Evolutionary conservation across 179 eudicot genomes (phyloP), one percentile per base, ranked within the genome.

Genomic region (Camellia oleifera): DNA sequence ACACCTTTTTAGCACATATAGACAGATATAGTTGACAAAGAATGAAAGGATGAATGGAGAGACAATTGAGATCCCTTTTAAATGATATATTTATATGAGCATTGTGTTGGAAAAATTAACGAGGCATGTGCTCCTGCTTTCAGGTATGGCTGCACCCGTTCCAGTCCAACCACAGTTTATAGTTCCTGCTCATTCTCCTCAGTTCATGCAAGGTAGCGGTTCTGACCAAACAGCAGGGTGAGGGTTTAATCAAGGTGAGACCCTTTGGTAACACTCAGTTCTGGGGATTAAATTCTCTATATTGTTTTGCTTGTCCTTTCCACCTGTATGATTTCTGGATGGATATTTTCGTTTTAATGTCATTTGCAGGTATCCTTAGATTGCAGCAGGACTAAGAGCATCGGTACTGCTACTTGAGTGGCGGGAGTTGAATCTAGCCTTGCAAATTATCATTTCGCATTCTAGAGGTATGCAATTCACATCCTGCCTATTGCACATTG

Each of bases 361-460:
- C 44, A 18, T 72, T 77, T 82, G 48, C 87, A 95, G 97, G 83
- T 83, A 85, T 86, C 97, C 89, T 89, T 94, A 87, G 97, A 87
- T 89, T 95, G 99, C 98, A 91, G 97, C 97, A 85, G 95, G 95
- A 90, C 92, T 91, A 93, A 91, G 95, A 93, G 87, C 90, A 86
- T 89, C 95, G 81, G 92, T 88, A 91, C 93, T 91, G 98, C 98
- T 89, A 93, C 93, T 85, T 86, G 90, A 87, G 96, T 93, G 93
- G 97, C 93, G 83, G 92, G 90, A 92, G 91, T 88, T 92, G 83
- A 84, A 92, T 93, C 97, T 94, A 83, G 92, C 97, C 97, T 92
- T 92, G 98, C 97, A 92, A 90, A 85, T 88, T 84, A 85, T 85
- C 83, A 81, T 83, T 88, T 90, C 86, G 93, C 97, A 88, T 93